Base-by-base conservation (phyloP, 2,329 filamentous ascomycete species). In the Penicillium brasilianum region DNA sequence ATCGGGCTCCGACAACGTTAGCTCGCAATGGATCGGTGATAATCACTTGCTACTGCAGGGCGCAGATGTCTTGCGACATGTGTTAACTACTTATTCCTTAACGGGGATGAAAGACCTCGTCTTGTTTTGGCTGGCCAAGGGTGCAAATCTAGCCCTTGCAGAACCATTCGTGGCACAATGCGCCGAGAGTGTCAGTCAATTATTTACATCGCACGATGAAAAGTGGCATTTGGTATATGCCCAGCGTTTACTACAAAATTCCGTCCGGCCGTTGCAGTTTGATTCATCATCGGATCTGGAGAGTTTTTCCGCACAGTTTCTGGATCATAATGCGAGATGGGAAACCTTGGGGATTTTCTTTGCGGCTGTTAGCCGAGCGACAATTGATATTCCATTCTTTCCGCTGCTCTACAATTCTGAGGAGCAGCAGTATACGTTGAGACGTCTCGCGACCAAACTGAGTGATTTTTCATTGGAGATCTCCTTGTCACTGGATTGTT, bases 341-440 rank as follows among this genome's bases (percentile, higher is more conserved):
- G 78, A 80, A 41, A 75, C 75, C 0, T 32, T 80, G 4, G 77
- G 76, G 0, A 67, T 80, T 3, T 78, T 80, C 46, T 70, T 79
- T 28, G 71, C 74, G 1, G 73, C 74, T 4, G 69, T 75, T 10
- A 72, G 70, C 44, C 69, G 76, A 41, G 76, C 77, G n/a, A 70
- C 74, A 0, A 69, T 73, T 14, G 75, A 78, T 59, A 62, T 74
- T 0, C 54, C 69, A 0, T 72, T 68, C 49, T 76, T 73, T 53
- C 68, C 70, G 0, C 58, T 64, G 0, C 59, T 78, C 7, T 77
- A 75, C 60, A 66, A 67, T 8, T 65, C 67, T 1, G 65, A 70
- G 14, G 61, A 70, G 25, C 62, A 68, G 5, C 69, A 72, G 32
- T 71, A 71, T 49, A 68, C 39, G 16, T 63, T 75, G 20, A 64